These are phyloP conservation scores for Termitomyces sp. DNA, from an alignment of 1,284 basidiomycete genomes.

Conservation along the genomic window DNA sequence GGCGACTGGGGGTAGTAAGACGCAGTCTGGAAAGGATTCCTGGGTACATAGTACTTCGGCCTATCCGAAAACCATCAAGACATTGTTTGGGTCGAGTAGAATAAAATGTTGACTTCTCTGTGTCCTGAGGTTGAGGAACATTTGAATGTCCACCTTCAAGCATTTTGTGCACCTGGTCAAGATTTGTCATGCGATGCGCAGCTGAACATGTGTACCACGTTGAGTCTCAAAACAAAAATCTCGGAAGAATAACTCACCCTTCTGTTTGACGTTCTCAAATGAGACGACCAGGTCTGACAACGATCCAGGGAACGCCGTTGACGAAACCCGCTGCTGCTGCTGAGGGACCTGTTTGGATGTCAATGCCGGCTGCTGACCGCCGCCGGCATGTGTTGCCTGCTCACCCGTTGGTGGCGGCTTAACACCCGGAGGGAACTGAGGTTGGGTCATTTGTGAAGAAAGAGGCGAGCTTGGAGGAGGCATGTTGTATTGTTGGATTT, in stretches of 20 bases:
- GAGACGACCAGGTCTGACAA: slow-evolving; percentile 91
- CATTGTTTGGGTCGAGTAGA: background rate
- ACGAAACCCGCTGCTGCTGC: slow-evolving; percentile 26
- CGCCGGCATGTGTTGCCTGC: slow-evolving; percentile 32
- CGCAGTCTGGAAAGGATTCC: slow-evolving; percentile 91
- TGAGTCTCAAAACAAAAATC: slow-evolving; percentile 3
- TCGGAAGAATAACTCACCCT: slow-evolving; percentile 47
- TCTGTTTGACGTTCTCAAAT: slow-evolving; percentile 95
- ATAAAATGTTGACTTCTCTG: slow-evolving; percentile 71
- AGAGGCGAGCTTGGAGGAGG: slow-evolving; percentile 26
- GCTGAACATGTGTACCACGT: slow-evolving; percentile 39
- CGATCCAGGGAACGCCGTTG: slow-evolving; percentile 69
- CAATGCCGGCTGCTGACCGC: slow-evolving; percentile 38
- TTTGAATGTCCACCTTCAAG: slow-evolving; percentile 87
- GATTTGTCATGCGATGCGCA: slow-evolving; percentile 76
- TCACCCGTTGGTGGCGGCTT: slow-evolving; percentile 45
- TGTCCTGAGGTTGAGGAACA: slow-evolving; percentile 90
- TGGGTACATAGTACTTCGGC: slow-evolving; percentile 94
- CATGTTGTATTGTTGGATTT: slow-evolving; percentile 46
- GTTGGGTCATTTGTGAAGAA: slow-evolving; percentile 28
- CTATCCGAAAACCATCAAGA: slow-evolving; percentile 34
- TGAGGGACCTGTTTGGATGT: slow-evolving; percentile 34
- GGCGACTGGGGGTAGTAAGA: slow-evolving; percentile 93
- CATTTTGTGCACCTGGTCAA: slow-evolving; percentile 88
- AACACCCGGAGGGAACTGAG: slow-evolving; percentile 67